phyloP scores from a whole-genome alignment of 2,329 filamentous ascomycete species.

The Rugonectria rugulosa region DNA sequence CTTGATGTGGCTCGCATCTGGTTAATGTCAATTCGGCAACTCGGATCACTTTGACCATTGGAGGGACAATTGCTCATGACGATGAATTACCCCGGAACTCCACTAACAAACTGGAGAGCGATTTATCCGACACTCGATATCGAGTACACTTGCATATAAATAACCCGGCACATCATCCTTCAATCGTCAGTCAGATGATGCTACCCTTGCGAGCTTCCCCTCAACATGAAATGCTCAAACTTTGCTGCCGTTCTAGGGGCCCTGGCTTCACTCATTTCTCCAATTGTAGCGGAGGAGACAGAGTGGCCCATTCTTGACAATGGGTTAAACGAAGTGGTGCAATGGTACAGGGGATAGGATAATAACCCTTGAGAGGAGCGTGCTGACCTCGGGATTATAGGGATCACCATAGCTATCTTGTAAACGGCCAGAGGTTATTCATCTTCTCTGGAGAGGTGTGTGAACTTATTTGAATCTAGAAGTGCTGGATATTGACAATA shows the following conservation, averaged over 20 bases:
- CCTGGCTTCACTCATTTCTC: neutral
- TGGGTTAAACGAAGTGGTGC: slow-evolving; percentile 42
- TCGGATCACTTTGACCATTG: neutral
- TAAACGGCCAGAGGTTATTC: slow-evolving; percentile 51
- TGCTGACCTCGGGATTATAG: slow-evolving; percentile 27
- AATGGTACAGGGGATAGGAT: slow-evolving; percentile 36
- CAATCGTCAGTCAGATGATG: too few species aligned
- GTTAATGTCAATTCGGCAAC: too few species aligned
- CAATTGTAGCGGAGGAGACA: neutral
- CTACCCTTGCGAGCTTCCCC: neutral
- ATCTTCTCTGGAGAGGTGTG: slow-evolving; percentile 52
- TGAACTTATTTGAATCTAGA: neutral
- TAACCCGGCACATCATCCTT: neutral
- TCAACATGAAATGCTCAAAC: slow-evolving; percentile 2
- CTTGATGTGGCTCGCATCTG: too few species aligned
- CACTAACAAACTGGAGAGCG: neutral
- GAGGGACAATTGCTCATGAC: slow-evolving; percentile 1
- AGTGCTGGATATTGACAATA: neutral
- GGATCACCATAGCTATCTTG: slow-evolving; percentile 51
- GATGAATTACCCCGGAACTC: neutral
- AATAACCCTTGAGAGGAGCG: neutral
- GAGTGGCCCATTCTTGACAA: slow-evolving; percentile 42
- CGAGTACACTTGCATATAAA: neutral
- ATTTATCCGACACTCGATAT: neutral
- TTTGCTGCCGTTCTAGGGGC: neutral